Conservation (phyloP, 2,329 filamentous ascomycete genomes). For the Nigrograna mackinnonii region DNA sequence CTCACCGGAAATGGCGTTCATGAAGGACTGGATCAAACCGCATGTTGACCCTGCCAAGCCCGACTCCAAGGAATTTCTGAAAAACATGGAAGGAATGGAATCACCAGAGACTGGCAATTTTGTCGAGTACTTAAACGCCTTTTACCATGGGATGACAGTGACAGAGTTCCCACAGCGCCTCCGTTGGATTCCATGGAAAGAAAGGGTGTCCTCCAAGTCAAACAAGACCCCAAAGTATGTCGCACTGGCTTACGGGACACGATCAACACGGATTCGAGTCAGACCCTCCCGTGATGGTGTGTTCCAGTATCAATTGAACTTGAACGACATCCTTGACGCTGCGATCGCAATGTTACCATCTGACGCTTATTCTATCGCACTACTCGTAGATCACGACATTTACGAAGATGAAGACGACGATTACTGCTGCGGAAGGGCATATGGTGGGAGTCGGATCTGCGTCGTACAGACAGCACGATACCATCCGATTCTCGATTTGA, state of each 20-base stretch:
- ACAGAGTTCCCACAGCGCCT: slow-evolving; percentile 47
- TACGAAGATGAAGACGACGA: slow-evolving; percentile 69
- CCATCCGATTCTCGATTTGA: slow-evolving; percentile 52
- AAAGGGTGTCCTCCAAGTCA: slow-evolving; percentile 3
- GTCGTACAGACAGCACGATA: slow-evolving; percentile 68
- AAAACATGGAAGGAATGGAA: slow-evolving; percentile 3
- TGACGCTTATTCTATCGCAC: slow-evolving; percentile 62
- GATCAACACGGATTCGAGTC: slow-evolving; percentile 55
- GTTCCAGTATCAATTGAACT: slow-evolving; percentile 59
- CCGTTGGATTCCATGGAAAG: slow-evolving; percentile 55
- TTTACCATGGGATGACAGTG: slow-evolving; percentile 60
- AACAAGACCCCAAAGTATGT: slow-evolving; percentile 40
- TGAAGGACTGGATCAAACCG: slow-evolving; percentile 50
- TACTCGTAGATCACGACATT: slow-evolving; percentile 65
- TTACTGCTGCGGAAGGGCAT: slow-evolving; percentile 69
- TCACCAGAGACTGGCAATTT: slow-evolving; percentile 34
- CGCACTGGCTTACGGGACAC: slow-evolving; percentile 47
- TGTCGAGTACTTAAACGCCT: slow-evolving; percentile 49
- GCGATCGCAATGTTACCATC: slow-evolving; percentile 56
- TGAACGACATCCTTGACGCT: slow-evolving; percentile 64
- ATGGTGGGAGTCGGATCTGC: slow-evolving; percentile 64
- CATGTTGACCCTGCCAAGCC: slow-evolving; percentile 4
- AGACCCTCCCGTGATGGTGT: slow-evolving; percentile 52
- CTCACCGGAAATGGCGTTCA: slow-evolving; percentile 35
- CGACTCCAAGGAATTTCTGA: background rate